Evolutionary conservation across 805 yeast species (phyloP), one percentile per base, ranked within the genome.

Genomic region (Candida awuae): DNA sequence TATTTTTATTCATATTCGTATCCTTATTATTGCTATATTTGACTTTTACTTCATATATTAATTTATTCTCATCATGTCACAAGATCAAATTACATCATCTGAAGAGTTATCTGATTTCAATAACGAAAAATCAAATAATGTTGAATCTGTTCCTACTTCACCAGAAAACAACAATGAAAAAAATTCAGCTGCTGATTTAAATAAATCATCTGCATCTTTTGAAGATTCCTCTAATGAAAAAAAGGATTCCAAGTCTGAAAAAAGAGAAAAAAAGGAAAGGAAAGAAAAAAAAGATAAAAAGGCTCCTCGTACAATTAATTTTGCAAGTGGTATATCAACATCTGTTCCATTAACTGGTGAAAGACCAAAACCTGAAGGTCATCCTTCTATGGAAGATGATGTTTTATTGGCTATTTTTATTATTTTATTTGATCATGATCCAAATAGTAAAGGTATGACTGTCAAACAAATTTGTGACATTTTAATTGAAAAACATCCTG

Each of bases 391-490:
- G 44, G 92, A 83, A 49, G 87, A 80, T 58, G 81, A 78, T 47
- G 92, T 84, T 14, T 63, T 84, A 39, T 76, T 67, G 58, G 87
- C 88, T 6, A 84, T 84, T 39, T 82, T 84, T 53, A 70, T 75
- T 41, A 82, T 83, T 35, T 59, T 84, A 42, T 80, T 65, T 58
- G 88, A 80, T 44, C 66, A 71, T 45, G 94, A 84, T 54, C 62
- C 79, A 1, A 71, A 70, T 37, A 80, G 83, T 36, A 68, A 70
- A 43, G 94, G 94, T 47, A 81, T 84, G 87, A 84, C 94, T n/a
- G 94, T 84, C 23, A 84, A 84, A 54, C 94, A 84, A 55, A 73
- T 84, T 43, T 84, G 94, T 61, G 94, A 84, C 57, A 71, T 79
- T 41, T 65, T 84, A 34, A 65, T 77, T 35, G 84, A 77, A 40